Conservation (phyloP, 257 asterid genomes). For the Perilla frutescens region DNA sequence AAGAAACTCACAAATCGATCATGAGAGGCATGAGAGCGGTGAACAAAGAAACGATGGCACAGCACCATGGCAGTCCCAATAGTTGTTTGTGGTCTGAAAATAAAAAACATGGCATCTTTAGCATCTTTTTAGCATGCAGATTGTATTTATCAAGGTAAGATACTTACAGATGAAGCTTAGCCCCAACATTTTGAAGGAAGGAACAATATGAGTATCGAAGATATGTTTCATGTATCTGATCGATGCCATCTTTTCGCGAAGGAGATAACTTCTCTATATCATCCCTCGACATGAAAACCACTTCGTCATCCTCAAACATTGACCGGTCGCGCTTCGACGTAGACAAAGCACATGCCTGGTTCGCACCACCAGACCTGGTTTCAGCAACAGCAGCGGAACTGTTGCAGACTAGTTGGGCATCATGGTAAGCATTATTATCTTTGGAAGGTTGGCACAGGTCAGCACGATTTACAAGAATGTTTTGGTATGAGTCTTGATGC, state of each 20-base stretch:
- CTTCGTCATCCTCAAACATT: slow-evolving; percentile 67
- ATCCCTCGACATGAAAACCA: slow-evolving; percentile 76
- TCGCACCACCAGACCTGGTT: slow-evolving; percentile 41
- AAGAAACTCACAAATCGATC: slow-evolving; percentile 83
- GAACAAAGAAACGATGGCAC: slow-evolving; percentile 93
- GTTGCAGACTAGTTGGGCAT: slow-evolving; percentile 34
- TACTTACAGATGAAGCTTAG: slow-evolving; percentile 81
- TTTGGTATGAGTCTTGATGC: slow-evolving; percentile 33
- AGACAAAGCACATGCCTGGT: slow-evolving; percentile 37
- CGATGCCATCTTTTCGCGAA: slow-evolving; percentile 94
- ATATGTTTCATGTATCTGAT: slow-evolving; percentile 72
- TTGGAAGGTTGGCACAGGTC: slow-evolving; percentile 42
- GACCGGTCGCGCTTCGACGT: slow-evolving; percentile 68
- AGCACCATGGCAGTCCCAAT: slow-evolving; percentile 95
- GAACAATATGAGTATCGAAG: slow-evolving; percentile 90
- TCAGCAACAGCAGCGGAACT: slow-evolving; percentile 42
- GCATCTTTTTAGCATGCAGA: background rate
- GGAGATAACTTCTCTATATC: slow-evolving; percentile 92
- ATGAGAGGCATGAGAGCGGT: slow-evolving; percentile 92
- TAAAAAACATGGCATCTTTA: background rate
- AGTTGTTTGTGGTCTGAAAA: slow-evolving; percentile 91
- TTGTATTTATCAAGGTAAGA: slow-evolving; percentile 22
- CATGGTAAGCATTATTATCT: slow-evolving; percentile 33
- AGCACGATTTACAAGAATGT: slow-evolving; percentile 33
- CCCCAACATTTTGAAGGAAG: slow-evolving; percentile 88